phyloP scores from a whole-genome alignment of 352 stramenopile genomes.

The Globisporangium iwayamae region DNA sequence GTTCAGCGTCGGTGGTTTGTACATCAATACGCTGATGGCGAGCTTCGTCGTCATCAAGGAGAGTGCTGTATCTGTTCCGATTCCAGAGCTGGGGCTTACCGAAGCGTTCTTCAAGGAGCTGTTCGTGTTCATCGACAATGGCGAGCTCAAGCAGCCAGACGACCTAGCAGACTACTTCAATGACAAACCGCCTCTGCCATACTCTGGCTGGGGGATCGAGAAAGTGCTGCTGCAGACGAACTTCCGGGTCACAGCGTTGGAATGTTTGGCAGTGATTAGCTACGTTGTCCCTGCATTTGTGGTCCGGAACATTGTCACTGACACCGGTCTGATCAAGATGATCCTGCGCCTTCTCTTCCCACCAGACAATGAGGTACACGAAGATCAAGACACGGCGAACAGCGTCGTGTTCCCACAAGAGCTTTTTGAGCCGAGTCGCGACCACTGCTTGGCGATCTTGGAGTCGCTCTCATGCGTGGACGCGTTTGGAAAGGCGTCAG shows the following conservation, averaged over 20 bases:
- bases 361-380: slow-evolving; percentile 73
- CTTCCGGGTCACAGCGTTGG: slow-evolving; percentile 56
- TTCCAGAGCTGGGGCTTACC: slow-evolving; percentile 53
- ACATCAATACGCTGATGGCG: slow-evolving; percentile 70
- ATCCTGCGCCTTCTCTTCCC: slow-evolving; percentile 70
- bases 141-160: slow-evolving; percentile 37
- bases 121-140: slow-evolving; percentile 78
- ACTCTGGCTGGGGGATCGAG: slow-evolving; percentile 56
- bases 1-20: slow-evolving; percentile 65
- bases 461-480: slow-evolving; percentile 54
- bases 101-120: slow-evolving; percentile 70
- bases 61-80: slow-evolving; percentile 30
- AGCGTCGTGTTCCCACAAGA: slow-evolving; percentile 51
- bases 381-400: slow-evolving; percentile 45
- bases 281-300: slow-evolving; percentile 53
- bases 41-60: slow-evolving; percentile 68
- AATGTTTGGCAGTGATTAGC: slow-evolving; percentile 61
- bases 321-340: slow-evolving; percentile 68
- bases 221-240: slow-evolving; percentile 42
- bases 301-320: slow-evolving; percentile 48
- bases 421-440: slow-evolving; percentile 57
- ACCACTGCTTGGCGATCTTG: slow-evolving; percentile 59
- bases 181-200: slow-evolving; percentile 34
- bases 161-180: slow-evolving; percentile 27
- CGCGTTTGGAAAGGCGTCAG: slow-evolving; percentile 44